Evolutionary conservation across 805 yeast species (phyloP).

Genomic region (Yarrowia sp.): DNA sequence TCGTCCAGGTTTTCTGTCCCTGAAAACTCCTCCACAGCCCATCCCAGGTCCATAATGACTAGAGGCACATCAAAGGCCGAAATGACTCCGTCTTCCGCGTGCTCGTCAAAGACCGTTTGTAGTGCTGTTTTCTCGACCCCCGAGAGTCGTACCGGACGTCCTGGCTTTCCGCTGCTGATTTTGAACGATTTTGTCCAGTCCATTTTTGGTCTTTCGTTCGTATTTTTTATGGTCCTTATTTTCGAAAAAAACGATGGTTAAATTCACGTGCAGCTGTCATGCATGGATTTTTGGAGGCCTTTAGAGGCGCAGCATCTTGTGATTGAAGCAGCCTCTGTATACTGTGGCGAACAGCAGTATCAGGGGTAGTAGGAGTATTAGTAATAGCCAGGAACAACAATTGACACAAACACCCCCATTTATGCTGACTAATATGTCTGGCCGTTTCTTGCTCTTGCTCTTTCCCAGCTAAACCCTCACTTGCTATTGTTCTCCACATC

Average conservation of each 20-base stretch:
- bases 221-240: background rate
- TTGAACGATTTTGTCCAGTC: constrained; percentile 17
- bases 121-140: background rate
- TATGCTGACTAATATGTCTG: no score
- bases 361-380: background rate
- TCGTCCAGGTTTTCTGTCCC: constrained; percentile 5
- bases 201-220: background rate
- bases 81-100: constrained; percentile 2
- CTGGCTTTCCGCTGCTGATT: constrained; percentile 6
- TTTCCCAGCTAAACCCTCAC: background rate
- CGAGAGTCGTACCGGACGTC: constrained; percentile 11
- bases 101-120: background rate
- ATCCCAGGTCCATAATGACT: constrained; percentile 13
- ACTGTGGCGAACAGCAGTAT: no score
- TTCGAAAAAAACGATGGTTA: background rate
- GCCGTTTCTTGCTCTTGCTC: no score
- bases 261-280: background rate
- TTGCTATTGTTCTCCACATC: constrained; percentile 1
- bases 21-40: constrained; percentile 19
- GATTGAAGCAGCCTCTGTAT: no score
- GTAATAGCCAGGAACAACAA: background rate
- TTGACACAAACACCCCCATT: no score
- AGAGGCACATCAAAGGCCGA: constrained; percentile 10
- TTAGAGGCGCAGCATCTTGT: background rate
- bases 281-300: background rate